Base-by-base conservation (phyloP, 108 stramenopile species). In the Cyclostephanos tholiformis region DNA sequence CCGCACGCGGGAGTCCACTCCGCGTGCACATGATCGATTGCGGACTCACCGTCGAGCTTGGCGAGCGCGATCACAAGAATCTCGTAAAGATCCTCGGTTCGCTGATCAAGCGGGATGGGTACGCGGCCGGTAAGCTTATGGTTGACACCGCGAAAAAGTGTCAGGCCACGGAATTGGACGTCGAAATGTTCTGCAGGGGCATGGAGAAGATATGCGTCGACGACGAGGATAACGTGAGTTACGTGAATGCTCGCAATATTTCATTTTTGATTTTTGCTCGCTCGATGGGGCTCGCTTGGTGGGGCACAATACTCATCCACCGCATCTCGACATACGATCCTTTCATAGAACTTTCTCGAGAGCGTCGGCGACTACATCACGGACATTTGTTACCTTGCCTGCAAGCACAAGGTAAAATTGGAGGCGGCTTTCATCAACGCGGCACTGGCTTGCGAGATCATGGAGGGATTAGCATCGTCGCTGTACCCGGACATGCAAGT, bases 371-470 rank as follows among this genome's bases (percentile, higher is more conserved):
- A 94, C 55, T 95, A 95, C 74, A 86, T 95, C 56, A 75, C 92
- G 4, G 91, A 93, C 72, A 95, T 95, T 82, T 97, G 94, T 65
- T 91, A 83, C 65, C 92, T 96, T 1, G 91, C 93, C 11, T 92
- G 92, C 64, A 63, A 55, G 16, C 82, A 94, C 79, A 79, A 83
- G 53, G 96, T 97, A 13, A 91, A 91, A 35, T 67, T 97, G 59
- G 96, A 95, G 79, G 79, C 90, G 41, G 80, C 88, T 7, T 96
- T 93, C 80, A 87, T 96, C 57, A 92, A 90, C 80, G 92, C 89
- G 6, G 91, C 92, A 23, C 75, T 96, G 57, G 92, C 92, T 0
- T 85, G 94, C 44, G 95, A 97, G 72, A 91, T 96, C 64, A 93
- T 93, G 87, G 94, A 95, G 72, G 96, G 94, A 13, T 70, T 94